Percentiles rank a stretch among this genome's conserved stretches.
phyloP scores from a whole-genome alignment of 2,329 filamentous ascomycete species.

The Cytospora chrysosperma region DNA sequence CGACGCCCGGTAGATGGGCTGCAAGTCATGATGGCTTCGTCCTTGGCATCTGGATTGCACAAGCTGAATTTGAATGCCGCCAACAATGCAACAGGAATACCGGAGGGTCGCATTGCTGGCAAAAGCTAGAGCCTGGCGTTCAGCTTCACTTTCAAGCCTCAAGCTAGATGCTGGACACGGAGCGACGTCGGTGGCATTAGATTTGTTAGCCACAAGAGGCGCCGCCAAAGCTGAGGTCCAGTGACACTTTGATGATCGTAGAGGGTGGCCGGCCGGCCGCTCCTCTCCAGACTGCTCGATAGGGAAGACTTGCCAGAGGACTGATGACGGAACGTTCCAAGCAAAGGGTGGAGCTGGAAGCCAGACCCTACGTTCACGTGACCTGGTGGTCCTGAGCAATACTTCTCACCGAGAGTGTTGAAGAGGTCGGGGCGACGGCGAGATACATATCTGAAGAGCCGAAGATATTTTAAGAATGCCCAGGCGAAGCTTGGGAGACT shows the following conservation, averaged over 20 bases:
- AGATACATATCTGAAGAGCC: neutral
- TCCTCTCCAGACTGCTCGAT: neutral
- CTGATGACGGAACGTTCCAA: neutral
- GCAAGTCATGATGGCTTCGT: slow-evolving; percentile 10
- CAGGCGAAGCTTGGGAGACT: neutral
- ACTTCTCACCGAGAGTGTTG: neutral
- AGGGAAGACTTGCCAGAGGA: neutral
- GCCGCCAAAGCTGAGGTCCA: neutral
- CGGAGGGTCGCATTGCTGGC: slow-evolving; percentile 9
- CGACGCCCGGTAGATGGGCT: neutral
- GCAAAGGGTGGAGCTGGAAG: neutral
- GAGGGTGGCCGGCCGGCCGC: slow-evolving; percentile 3
- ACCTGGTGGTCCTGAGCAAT: neutral
- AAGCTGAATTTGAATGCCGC: slow-evolving; percentile 3
- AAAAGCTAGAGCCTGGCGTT: slow-evolving; percentile 4
- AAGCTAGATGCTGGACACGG: slow-evolving; percentile 8
- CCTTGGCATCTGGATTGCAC: slow-evolving; percentile 5
- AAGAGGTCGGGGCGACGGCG: no score
- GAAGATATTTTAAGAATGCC: neutral
- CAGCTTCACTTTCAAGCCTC: neutral
- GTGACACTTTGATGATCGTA: slow-evolving; percentile 1
- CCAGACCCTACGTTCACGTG: neutral
- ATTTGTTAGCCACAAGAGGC: neutral
- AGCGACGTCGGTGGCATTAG: slow-evolving; percentile 11
- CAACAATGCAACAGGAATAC: neutral